Evolutionary conservation across 352 stramenopile species (phyloP), one percentile per base, ranked within the genome.

Genomic region (Albugo laibachii): DNA sequence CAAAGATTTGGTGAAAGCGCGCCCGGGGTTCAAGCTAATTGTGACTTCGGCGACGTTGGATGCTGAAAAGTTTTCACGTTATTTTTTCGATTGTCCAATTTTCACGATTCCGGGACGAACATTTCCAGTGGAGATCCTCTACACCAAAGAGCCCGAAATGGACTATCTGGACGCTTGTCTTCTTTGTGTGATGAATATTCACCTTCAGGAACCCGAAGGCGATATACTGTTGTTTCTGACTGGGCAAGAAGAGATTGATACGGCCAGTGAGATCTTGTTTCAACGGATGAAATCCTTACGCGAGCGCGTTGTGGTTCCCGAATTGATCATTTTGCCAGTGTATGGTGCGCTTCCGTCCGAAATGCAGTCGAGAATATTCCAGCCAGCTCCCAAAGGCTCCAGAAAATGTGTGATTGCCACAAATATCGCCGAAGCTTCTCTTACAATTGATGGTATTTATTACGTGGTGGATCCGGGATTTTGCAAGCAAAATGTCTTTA

Each of bases 141-240:
- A 99, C 66, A 97, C 93, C 2, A 98, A 98, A 61, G 94, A 98
- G 56, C 93, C 96, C 1, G 93, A 98, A 59, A 68, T 83, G 20
- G 95, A 99, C 57, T 99, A 99, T 64, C 57, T 99, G 41, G 94
- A 99, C 60, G 94, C 94, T 15, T 79, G 92, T 5, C 66, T 99
- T 15, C 84, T 97, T 18, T 99, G 94, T 27, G 95, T 99, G 0
- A 98, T 99, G 93, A 91, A 99, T 62, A 99, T 99, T 57, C 95
- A 99, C 64, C 54, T 98, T 13, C 94, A 82, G 2, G 93, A 99
- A 63, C 92, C 92, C 0, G 85, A 95, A 47, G 96, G 95, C 37
- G 96, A 99, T 62, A 97, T 99, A 50, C 69, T 99, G 16, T 63
- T 99, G 1, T 99, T 99, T 62, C 68, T 99, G 11, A 99, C 96